Percentiles rank a stretch among this genome's conserved stretches.
phyloP scores from a whole-genome alignment of 1,284 basidiomycete genomes.

The Ustilago vetiveriae region DNA sequence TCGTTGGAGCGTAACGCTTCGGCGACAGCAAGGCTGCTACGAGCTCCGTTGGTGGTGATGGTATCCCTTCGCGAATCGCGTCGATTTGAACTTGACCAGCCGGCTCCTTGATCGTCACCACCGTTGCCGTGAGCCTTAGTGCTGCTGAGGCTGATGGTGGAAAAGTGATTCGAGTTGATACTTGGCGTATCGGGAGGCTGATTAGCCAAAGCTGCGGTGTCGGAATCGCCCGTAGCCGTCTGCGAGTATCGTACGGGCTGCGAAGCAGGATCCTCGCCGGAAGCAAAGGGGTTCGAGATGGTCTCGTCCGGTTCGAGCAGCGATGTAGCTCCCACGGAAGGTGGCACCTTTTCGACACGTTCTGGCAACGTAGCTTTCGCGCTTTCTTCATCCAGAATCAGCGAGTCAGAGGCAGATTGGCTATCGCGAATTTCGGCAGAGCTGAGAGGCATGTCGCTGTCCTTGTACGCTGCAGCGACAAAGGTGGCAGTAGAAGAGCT shows the following conservation, averaged over 20 bases:
- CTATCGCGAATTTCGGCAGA: constrained; percentile 41
- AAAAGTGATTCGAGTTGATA: constrained; percentile 50
- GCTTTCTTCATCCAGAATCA: constrained; percentile 45
- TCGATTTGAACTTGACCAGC: constrained; percentile 14
- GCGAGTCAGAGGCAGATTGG: constrained; percentile 23
- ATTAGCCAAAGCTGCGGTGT: background rate
- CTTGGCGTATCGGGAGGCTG: constrained; percentile 25
- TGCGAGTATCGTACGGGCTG: constrained; percentile 25
- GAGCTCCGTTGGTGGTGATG: constrained; percentile 29
- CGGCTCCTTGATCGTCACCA: background rate
- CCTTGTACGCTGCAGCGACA: background rate
- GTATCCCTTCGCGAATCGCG: constrained; percentile 31
- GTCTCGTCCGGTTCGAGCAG: constrained; percentile 58
- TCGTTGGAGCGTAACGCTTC: constrained; percentile 12
- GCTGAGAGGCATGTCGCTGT: constrained; percentile 20
- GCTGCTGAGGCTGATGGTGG: constrained; percentile 47
- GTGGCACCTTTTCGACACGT: constrained; percentile 38
- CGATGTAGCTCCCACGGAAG: constrained; percentile 59
- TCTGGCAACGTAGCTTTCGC: constrained; percentile 30
- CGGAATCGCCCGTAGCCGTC: background rate
- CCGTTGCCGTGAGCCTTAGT: constrained; percentile 3
- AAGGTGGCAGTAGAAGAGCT: constrained; percentile 33
- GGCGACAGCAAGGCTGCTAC: constrained; percentile 6
- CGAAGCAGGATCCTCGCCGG: constrained; percentile 11
- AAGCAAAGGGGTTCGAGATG: constrained; percentile 60